Evolutionary conservation across 1,284 basidiomycete genomes (phyloP).

Genomic region (Apiotrichum mycotoxinovorans): DNA sequence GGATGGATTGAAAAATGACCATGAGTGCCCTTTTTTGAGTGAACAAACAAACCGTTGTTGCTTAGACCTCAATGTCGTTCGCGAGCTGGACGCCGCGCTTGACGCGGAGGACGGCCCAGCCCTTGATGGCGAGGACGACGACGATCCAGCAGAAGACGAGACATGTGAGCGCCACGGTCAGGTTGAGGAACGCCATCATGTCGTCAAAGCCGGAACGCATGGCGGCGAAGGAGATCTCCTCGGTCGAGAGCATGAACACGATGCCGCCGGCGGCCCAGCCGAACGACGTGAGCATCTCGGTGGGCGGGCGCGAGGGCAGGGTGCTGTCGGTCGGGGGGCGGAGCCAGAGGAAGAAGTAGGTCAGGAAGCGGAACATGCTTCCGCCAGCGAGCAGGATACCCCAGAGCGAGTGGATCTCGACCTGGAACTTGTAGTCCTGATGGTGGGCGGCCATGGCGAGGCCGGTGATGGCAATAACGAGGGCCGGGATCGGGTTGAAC

Average conservation of each 20-base stretch:
- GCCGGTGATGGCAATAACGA: constrained; percentile 90
- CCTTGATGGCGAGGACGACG: constrained; percentile 68
- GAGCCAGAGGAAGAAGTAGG: constrained; percentile 93
- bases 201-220: constrained; percentile 89
- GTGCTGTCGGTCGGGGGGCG: constrained; percentile 59
- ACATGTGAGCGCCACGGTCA: constrained; percentile 69
- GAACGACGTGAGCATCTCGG: constrained; percentile 84
- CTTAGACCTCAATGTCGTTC: constrained; percentile 1
- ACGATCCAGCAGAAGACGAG: constrained; percentile 77
- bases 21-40: not conserved
- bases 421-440: constrained; percentile 70
- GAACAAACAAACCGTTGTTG: not conserved
- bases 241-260: constrained; percentile 85
- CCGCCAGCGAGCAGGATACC: constrained; percentile 84
- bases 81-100: constrained; percentile 16
- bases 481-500: constrained; percentile 92
- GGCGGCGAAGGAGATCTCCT: constrained; percentile 84
- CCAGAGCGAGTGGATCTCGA: constrained; percentile 88
- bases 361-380: constrained; percentile 55
- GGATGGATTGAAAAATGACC: too few species aligned
- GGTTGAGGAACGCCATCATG: constrained; percentile 51
- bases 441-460: constrained; percentile 93
- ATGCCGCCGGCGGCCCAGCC: constrained; percentile 80
- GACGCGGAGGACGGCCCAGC: constrained; percentile 55
- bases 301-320: constrained; percentile 87